These are phyloP conservation scores for Gossypium anomalum DNA, from an alignment of 345 rosid species.

Conservation along the genomic window DNA sequence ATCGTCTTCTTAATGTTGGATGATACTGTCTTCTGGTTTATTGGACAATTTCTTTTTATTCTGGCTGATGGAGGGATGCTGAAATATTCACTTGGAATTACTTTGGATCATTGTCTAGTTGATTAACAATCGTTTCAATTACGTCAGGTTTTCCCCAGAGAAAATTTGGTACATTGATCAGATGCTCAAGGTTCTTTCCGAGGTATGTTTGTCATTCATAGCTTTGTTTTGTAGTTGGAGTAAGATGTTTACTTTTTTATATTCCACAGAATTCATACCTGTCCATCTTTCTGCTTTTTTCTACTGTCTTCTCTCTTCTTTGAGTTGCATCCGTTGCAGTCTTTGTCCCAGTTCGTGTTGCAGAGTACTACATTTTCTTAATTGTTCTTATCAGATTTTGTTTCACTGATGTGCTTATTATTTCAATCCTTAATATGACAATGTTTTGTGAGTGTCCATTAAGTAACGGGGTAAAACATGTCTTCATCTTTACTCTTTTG, in stretches of 20 bases:
- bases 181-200: slow-evolving; percentile 97
- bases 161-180: slow-evolving; percentile 97
- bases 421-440: not conserved
- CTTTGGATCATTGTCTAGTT: slow-evolving; percentile 11
- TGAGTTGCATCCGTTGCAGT: not conserved
- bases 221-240: not conserved
- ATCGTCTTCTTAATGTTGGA: not conserved
- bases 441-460: not conserved
- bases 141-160: slow-evolving; percentile 86
- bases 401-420: slow-evolving; percentile 8
- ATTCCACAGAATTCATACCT: not conserved
- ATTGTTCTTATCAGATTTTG: not conserved
- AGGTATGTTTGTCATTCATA: slow-evolving; percentile 46
- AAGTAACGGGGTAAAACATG: not conserved
- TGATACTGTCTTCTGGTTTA: not conserved
- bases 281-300: not conserved
- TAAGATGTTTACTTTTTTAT: not conserved
- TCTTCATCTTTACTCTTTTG: not conserved
- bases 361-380: not conserved
- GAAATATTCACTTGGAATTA: not conserved
- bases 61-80: not conserved
- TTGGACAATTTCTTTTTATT: not conserved
- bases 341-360: not conserved
- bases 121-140: slow-evolving; percentile 26
- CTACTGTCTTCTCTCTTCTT: not conserved